These are phyloP conservation scores for Rhododendron mucronatum DNA, from an alignment of 148 eudicot genomes.

Conservation along the genomic window DNA sequence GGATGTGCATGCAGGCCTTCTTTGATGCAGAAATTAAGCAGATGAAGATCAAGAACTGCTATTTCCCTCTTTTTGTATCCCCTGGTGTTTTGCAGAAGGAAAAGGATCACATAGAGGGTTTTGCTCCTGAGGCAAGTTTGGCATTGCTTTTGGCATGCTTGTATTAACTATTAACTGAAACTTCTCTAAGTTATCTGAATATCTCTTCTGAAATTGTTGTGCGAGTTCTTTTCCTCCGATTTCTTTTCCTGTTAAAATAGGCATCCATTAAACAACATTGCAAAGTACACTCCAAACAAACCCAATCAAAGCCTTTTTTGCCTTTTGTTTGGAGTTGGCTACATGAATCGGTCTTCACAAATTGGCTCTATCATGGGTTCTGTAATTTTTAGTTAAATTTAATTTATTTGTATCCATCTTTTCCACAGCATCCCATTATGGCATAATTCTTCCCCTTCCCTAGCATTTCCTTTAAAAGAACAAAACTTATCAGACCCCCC, in stretches of 20 bases:
- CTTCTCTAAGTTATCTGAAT: not conserved
- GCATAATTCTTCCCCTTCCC: not conserved
- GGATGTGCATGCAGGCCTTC: too few relatives aligned
- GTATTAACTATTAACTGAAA: slow-evolving; percentile 9
- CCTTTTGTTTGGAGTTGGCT: not conserved
- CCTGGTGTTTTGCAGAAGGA: slow-evolving; percentile 74
- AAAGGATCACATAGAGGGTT: slow-evolving; percentile 96
- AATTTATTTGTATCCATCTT: not conserved
- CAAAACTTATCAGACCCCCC: not conserved
- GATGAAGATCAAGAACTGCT: slow-evolving; percentile 85
- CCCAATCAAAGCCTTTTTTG: not conserved
- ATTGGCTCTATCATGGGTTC: not conserved
- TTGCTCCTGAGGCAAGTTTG: slow-evolving; percentile 86
- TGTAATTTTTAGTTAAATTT: not conserved
- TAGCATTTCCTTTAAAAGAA: not conserved
- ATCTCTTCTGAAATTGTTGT: not conserved
- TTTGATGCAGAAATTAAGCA: slow-evolving; percentile 8
- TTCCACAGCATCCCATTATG: not conserved
- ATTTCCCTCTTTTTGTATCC: slow-evolving; percentile 94
- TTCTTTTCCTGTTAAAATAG: not conserved
- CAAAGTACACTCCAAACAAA: not conserved
- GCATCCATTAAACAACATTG: not conserved
- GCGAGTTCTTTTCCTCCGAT: not conserved
- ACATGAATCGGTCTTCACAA: not conserved
- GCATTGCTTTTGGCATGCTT: not conserved